Conservation (phyloP, 2,329 filamentous ascomycete genomes). For the Exophiala bonariae region DNA sequence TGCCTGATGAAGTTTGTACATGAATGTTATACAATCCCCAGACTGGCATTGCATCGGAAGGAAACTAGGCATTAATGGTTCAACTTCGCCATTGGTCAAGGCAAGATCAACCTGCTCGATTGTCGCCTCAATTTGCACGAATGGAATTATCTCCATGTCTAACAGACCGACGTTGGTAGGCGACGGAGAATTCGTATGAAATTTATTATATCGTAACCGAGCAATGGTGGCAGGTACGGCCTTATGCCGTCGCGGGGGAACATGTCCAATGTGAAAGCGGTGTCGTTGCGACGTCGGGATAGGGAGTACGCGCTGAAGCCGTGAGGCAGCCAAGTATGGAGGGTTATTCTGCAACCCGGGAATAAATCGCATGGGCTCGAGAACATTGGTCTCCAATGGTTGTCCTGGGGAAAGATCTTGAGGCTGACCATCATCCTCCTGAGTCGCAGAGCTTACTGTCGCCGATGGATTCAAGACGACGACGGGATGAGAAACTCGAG, state of each 20-base stretch:
- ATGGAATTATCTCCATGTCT: constrained; percentile 57
- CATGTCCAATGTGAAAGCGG: constrained; percentile 54
- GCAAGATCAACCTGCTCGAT: constrained; percentile 50
- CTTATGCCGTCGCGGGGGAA: constrained; percentile 54
- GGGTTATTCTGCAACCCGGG: constrained; percentile 47
- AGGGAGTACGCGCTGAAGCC: constrained; percentile 58
- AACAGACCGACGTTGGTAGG: constrained; percentile 54
- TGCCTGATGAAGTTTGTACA: constrained; percentile 53
- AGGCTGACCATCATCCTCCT: constrained; percentile 41
- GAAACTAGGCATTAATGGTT: constrained; percentile 40
- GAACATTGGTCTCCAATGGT: constrained; percentile 58
- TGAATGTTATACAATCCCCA: constrained; percentile 57
- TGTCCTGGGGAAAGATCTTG: constrained; percentile 55
- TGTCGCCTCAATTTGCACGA: constrained; percentile 49
- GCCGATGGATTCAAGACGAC: constrained; percentile 48
- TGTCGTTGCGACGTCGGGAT: constrained; percentile 49
- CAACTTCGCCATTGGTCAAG: constrained; percentile 49
- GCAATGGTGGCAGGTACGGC: constrained; percentile 58
- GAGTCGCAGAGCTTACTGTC: constrained; percentile 44
- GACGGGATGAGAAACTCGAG: constrained; percentile 56
- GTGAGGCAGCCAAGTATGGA: constrained; percentile 58
- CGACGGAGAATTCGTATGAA: constrained; percentile 43
- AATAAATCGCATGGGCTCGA: constrained; percentile 55
- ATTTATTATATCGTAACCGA: constrained; percentile 54
- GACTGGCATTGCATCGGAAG: constrained; percentile 48